These are phyloP conservation scores for Termitomyces sp. DNA, from an alignment of 768 basidiomycete species.

Conservation along the genomic window DNA sequence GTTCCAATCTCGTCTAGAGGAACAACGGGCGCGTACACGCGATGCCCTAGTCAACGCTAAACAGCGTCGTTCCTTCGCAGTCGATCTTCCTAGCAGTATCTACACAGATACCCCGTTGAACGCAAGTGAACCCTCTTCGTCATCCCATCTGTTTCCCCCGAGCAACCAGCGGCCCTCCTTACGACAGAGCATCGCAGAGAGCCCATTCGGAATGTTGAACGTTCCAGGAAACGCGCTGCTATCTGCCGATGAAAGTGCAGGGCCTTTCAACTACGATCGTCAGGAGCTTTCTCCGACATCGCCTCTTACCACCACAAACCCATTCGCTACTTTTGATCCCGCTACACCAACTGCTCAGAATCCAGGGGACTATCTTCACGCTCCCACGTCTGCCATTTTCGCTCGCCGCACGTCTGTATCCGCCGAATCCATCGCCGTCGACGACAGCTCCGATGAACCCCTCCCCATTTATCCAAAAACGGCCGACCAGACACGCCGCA, in stretches of 20 bases:
- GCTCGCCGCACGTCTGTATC: constrained; percentile 93
- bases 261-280: constrained; percentile 59
- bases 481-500: constrained; percentile 80
- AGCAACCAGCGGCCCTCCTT: constrained; percentile 50
- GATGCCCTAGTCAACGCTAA: constrained; percentile 59
- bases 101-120: constrained; percentile 52
- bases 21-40: constrained; percentile 75
- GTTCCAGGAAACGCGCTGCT: constrained; percentile 80
- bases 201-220: constrained; percentile 78
- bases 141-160: constrained; percentile 56
- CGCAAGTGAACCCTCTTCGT: constrained; percentile 31
- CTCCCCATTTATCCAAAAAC: constrained; percentile 80
- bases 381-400: constrained; percentile 75
- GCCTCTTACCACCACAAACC: constrained; percentile 50
- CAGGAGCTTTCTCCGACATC: constrained; percentile 62
- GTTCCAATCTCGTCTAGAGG: constrained; percentile 88
- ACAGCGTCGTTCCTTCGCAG: constrained; percentile 46
- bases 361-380: constrained; percentile 67
- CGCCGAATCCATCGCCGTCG: constrained; percentile 92
- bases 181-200: constrained; percentile 53
- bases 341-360: constrained; percentile 47
- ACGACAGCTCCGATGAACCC: constrained; percentile 61
- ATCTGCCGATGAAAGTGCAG: constrained; percentile 49
- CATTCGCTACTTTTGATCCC: constrained; percentile 54
- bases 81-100: constrained; percentile 56